Conservation (phyloP, 306 rosid species). For the Ormosia emarginata region DNA sequence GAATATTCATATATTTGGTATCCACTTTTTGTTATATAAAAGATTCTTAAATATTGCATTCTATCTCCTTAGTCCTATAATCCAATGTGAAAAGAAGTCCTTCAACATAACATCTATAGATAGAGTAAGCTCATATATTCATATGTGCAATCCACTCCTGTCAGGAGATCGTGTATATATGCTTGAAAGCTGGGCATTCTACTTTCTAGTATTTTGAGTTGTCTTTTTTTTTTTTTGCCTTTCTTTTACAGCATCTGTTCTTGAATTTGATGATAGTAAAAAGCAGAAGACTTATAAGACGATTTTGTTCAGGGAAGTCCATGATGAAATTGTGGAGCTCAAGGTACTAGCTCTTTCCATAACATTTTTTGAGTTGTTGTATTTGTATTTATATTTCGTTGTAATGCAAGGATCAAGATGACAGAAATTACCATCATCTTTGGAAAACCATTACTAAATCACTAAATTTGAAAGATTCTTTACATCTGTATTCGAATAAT, state of each 20-base stretch:
- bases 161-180: not conserved
- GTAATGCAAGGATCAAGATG: constrained; percentile 5
- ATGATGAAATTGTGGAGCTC: constrained; percentile 54
- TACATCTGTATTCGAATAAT: not conserved
- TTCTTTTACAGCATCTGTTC: constrained; percentile 59
- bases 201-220: constrained; percentile 12
- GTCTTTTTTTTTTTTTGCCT: not conserved
- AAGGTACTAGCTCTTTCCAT: constrained; percentile 49
- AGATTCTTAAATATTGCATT: not conserved
- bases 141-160: not conserved
- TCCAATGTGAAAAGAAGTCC: not conserved
- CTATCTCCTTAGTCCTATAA: not conserved
- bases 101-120: not conserved
- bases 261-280: constrained; percentile 68
- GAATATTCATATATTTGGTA: not conserved
- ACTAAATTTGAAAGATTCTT: constrained; percentile 6
- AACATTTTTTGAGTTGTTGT: not conserved
- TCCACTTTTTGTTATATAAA: not conserved
- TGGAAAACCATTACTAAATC: not conserved
- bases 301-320: constrained; percentile 67
- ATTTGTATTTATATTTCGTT: not conserved
- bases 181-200: constrained; percentile 6
- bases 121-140: not conserved
- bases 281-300: constrained; percentile 52
- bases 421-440: not conserved